phyloP scores from a whole-genome alignment of 2,329 filamentous ascomycete species.

The Colletotrichum lupini region DNA sequence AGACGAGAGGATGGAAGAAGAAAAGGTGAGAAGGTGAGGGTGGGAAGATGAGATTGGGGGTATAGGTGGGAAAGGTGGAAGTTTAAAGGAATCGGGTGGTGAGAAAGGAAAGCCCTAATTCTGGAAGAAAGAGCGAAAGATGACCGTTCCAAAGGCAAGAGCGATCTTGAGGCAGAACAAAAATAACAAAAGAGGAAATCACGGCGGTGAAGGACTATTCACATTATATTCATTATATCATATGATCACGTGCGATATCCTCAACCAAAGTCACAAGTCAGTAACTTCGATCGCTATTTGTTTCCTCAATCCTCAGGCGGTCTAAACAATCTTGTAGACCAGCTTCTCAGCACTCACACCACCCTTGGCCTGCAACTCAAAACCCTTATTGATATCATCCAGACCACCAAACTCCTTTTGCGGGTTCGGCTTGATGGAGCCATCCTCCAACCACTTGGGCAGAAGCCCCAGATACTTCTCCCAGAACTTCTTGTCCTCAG shows the following conservation, averaged over 20 bases:
- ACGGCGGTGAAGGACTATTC: background rate
- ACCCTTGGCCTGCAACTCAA: conserved; percentile 24
- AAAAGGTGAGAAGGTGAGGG: background rate
- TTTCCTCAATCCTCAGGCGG: too few species aligned
- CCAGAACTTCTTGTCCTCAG: conserved; percentile 30
- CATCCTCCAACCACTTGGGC: conserved; percentile 24
- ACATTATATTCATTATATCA: background rate
- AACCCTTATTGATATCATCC: conserved; percentile 28
- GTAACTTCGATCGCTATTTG: too few species aligned
- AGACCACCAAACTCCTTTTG: conserved; percentile 24
- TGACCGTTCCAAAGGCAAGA: background rate
- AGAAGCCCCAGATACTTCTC: conserved; percentile 22
- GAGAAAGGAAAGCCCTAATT: background rate
- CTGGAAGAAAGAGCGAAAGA: background rate
- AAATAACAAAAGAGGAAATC: background rate
- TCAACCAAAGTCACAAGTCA: background rate
- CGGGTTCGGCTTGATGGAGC: conserved; percentile 25
- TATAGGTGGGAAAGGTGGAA: background rate
- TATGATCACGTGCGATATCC: background rate
- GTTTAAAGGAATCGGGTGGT: background rate
- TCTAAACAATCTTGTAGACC: conserved; percentile 18
- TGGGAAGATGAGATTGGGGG: background rate
- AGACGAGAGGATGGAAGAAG: too few species aligned
- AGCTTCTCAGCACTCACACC: conserved; percentile 29
- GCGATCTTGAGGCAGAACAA: background rate